A percentile compares a stretch with the other conserved stretches of the same genome.
Conservation (phyloP, 768 basidiomycete species). For the Termitomyces sp. region DNA sequence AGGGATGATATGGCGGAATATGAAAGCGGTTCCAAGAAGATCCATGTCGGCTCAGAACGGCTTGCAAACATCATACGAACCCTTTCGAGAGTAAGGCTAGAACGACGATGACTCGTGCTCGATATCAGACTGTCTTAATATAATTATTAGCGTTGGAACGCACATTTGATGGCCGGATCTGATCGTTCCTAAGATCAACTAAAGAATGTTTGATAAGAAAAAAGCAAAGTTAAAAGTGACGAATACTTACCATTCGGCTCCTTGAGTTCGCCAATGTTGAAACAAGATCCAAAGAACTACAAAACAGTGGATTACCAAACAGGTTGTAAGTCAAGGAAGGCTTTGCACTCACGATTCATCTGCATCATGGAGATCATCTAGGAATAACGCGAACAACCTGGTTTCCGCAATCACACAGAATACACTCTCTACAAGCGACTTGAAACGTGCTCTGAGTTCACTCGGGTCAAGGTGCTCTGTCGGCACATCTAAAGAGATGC, state of each 20-base stretch:
- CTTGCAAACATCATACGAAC: slow-evolving; percentile 58
- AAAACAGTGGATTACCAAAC: slow-evolving; percentile 6
- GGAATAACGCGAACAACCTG: slow-evolving; percentile 65
- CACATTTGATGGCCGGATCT: slow-evolving; percentile 56
- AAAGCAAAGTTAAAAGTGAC: neutral
- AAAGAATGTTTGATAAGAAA: slow-evolving; percentile 7
- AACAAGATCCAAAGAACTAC: slow-evolving; percentile 66
- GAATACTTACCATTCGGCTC: slow-evolving; percentile 54
- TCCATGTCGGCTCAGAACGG: slow-evolving; percentile 63
- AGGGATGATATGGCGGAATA: slow-evolving; percentile 56
- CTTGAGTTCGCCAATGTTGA: slow-evolving; percentile 62
- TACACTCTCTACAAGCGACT: slow-evolving; percentile 67
- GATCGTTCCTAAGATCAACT: slow-evolving; percentile 66
- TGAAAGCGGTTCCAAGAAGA: slow-evolving; percentile 58
- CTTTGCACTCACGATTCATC: slow-evolving; percentile 52
- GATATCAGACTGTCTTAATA: neutral
- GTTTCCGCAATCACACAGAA: slow-evolving; percentile 70
- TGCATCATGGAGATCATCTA: slow-evolving; percentile 76
- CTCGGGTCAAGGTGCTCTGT: slow-evolving; percentile 54
- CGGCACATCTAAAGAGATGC: slow-evolving; percentile 48
- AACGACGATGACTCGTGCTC: neutral
- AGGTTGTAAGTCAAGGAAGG: neutral
- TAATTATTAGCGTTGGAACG: slow-evolving; percentile 17
- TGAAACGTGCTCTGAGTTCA: slow-evolving; percentile 69
- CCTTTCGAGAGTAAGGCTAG: slow-evolving; percentile 46